These are phyloP conservation scores for Candida insectorum DNA, from an alignment of 805 yeast genomes.

Conservation along the genomic window DNA sequence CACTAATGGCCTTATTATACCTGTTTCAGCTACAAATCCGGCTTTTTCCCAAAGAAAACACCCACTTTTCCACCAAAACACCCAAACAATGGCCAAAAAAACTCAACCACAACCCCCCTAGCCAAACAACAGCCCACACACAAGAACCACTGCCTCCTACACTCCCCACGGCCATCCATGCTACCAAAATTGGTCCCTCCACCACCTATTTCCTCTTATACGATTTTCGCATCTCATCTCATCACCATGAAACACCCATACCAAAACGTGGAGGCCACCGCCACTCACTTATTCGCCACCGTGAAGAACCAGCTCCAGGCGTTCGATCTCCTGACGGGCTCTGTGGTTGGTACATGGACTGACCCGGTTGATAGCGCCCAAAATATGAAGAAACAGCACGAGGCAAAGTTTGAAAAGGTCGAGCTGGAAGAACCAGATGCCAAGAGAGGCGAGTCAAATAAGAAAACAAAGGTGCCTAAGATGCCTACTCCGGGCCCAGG, in stretches of 20 bases:
- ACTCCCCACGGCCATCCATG: too few relatives aligned
- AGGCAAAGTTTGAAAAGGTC: slow-evolving; percentile 34
- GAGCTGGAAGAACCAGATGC: slow-evolving; percentile 12
- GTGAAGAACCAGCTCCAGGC: slow-evolving; percentile 59
- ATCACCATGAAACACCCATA: slow-evolving; percentile 63
- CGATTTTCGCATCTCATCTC: slow-evolving; percentile 5
- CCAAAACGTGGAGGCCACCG: slow-evolving; percentile 51
- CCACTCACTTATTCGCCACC: slow-evolving; percentile 50
- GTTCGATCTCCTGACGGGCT: slow-evolving; percentile 38
- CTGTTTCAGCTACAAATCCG: too few relatives aligned
- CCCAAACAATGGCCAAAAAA: too few relatives aligned
- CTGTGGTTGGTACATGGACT: slow-evolving; percentile 55
- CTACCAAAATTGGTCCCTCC: too few relatives aligned
- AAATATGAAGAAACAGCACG: slow-evolving; percentile 46
- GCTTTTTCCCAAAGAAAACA: too few relatives aligned
- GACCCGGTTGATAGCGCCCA: slow-evolving; percentile 53
- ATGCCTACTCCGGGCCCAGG: slow-evolving; percentile 65
- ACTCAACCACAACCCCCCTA: too few relatives aligned
- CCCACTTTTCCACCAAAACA: too few relatives aligned
- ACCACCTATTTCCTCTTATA: too few relatives aligned
- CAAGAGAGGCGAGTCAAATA: slow-evolving; percentile 29
- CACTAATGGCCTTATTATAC: too few relatives aligned
- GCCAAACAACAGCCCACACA: too few relatives aligned
- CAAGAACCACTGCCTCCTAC: too few relatives aligned
- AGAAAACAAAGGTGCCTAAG: slow-evolving; percentile 40